A percentile compares a stretch with the other conserved stretches of the same genome.
phyloP scores from a whole-genome alignment of 495 filamentous ascomycete species.

The Lepidopterella palustris region DNA sequence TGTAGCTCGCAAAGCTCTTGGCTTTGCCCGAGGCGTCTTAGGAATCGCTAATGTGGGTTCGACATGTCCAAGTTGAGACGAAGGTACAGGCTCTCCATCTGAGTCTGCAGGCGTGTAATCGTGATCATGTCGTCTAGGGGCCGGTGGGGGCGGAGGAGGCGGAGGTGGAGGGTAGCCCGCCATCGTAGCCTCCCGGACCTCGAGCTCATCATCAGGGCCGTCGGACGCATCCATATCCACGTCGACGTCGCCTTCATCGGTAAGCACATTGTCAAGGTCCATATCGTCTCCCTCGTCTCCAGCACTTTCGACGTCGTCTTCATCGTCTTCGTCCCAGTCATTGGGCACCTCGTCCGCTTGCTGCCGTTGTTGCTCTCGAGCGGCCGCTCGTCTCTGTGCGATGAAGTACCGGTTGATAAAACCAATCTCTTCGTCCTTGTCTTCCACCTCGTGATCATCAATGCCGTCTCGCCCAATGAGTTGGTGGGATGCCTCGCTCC shows the following conservation, averaged over 20 bases:
- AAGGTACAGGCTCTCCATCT: constrained; percentile 31
- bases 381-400: constrained; percentile 16
- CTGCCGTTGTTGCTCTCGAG: constrained; percentile 34
- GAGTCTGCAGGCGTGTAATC: constrained; percentile 56
- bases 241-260: constrained; percentile 44
- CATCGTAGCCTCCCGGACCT: constrained; percentile 60
- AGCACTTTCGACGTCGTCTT: constrained; percentile 42
- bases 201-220: constrained; percentile 41
- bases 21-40: constrained; percentile 33
- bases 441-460: constrained; percentile 69
- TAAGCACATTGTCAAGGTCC: constrained; percentile 33
- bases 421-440: constrained; percentile 27
- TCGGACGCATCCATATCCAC: constrained; percentile 49
- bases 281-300: constrained; percentile 39
- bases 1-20: constrained; percentile 26
- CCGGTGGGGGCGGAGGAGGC: constrained; percentile 51
- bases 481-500: constrained; percentile 77
- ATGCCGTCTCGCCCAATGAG: constrained; percentile 80
- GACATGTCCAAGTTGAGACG: constrained; percentile 6
- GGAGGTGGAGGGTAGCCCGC: constrained; percentile 61
- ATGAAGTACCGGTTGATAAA: constrained; percentile 12
- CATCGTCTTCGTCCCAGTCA: constrained; percentile 31
- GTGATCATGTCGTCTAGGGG: constrained; percentile 41
- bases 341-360: constrained; percentile 45
- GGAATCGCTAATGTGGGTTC: constrained; percentile 34